A percentile compares a stretch with the other conserved stretches of the same genome.
Conservation (phyloP, 2,329 filamentous ascomycete species). For the Chaetomium strumarium region DNA sequence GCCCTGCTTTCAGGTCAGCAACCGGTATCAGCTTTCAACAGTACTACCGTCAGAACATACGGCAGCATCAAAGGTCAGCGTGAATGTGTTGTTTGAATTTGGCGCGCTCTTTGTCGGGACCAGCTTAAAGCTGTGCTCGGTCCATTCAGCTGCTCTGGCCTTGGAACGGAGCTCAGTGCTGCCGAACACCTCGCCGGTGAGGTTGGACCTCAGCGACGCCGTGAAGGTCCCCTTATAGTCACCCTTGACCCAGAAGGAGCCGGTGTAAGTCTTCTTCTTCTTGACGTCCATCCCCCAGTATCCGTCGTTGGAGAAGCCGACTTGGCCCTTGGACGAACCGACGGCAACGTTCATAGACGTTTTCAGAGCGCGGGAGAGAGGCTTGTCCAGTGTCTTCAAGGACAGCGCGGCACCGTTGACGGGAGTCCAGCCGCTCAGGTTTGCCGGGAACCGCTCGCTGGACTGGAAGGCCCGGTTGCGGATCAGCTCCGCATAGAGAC, state of each 20-base stretch:
- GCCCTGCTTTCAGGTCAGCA: neutral
- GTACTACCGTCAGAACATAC: no score
- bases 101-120: constrained; percentile 2
- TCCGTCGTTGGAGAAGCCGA: constrained; percentile 1
- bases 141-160: neutral
- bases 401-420: neutral
- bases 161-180: constrained; percentile 2
- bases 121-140: constrained; percentile 3
- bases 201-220: neutral
- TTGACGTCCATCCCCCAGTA: constrained; percentile 11
- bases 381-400: neutral
- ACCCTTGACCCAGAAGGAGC: constrained; percentile 3
- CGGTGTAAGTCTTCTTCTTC: constrained; percentile 1
- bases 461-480: constrained; percentile 8
- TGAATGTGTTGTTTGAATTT: constrained; percentile 10
- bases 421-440: neutral
- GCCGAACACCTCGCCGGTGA: constrained; percentile 2
- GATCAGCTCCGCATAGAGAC: constrained; percentile 9
- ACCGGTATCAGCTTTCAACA: no score
- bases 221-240: neutral
- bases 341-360: constrained; percentile 2
- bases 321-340: neutral
- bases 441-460: no score
- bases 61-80: neutral
- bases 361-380: constrained; percentile 2